Base-by-base conservation (phyloP, 306 rosid genomes). In the Arachis hypogaea region DNA sequence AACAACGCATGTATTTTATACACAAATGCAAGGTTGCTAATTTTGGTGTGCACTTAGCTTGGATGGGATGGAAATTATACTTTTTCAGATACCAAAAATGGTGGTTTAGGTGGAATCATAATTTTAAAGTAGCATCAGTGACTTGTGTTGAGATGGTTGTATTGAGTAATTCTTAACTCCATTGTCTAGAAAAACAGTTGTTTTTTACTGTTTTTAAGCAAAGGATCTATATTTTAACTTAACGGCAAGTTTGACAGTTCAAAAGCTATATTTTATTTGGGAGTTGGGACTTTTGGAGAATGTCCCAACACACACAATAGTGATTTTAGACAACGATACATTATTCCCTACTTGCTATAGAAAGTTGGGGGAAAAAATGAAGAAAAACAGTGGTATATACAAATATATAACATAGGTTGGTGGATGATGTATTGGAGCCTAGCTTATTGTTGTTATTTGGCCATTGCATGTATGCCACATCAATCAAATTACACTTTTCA, bases 281-380 rank as follows among this genome's bases (percentile, higher is more conserved):
- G 50, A 60, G 59, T 72, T 73, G 22, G 6, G 50, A 60, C 49
- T 72, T 71, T 33, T 45, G 52, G 46, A 36, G 7, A 7, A 49
- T 40, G 22, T 52, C 63, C 51, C 22, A 36, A 6, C 18, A 40
- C 49, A 69, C 41, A 41, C 51, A 46, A 9, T 10, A 2, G 11
- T 46, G 4, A 46, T 46, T 0, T 52, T 68, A 36, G 74, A 38
- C 51, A 55, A 8, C 40, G 63, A 29, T 57, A 44, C 66, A 36
- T 56, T 70, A 41, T 28, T 41, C 56, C 63, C 42, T 55, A 16
- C 54, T 55, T 69, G 74, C 42, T 55, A 16, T 63, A 55, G 41
- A 41, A 54, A 42, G 63, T 7, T 2, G 42, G 49, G 41, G 11
- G 0, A 41, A 40, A 9, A 22, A 22, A 5, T 22, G 42, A 55